Evolutionary conservation across 805 yeast genomes (phyloP).

Genomic region (Candida coquimbonensis): DNA sequence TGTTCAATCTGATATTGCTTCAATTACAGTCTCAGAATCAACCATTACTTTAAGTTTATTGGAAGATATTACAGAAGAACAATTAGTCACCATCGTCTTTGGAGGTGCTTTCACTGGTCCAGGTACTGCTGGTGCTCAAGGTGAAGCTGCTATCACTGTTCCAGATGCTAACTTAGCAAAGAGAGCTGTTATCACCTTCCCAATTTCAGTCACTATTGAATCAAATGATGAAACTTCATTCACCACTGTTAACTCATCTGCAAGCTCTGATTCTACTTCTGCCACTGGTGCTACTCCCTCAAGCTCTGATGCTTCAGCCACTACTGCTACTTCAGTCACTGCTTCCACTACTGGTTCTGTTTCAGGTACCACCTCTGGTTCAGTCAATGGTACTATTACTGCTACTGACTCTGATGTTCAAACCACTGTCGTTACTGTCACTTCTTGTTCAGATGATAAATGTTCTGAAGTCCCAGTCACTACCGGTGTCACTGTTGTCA

Average conservation of each 20-base stretch:
- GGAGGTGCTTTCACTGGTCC: conserved; percentile 3
- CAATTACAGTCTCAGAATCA: conserved; percentile 1
- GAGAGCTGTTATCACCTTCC: conserved; percentile 5
- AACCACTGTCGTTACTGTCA: neutral
- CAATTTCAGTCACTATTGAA: neutral
- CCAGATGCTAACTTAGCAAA: neutral
- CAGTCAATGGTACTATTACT: neutral
- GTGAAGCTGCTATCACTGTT: neutral
- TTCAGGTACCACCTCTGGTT: neutral
- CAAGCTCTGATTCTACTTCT: neutral
- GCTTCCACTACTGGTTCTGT: neutral
- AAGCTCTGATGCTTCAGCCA: neutral
- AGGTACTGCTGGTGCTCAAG: neutral
- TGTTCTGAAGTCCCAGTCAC: neutral
- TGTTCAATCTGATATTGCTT: neutral
- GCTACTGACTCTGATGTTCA: neutral
- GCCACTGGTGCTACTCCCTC: neutral
- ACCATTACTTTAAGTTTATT: conserved; percentile 1
- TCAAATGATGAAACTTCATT: neutral
- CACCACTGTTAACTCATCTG: neutral
- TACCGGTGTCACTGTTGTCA: conserved; percentile 19
- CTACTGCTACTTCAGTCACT: neutral
- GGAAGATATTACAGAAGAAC: neutral
- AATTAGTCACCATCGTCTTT: neutral
- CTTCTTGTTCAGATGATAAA: too few relatives aligned